Base-by-base conservation (phyloP, 257 asterid species). In the Rhazya stricta region DNA sequence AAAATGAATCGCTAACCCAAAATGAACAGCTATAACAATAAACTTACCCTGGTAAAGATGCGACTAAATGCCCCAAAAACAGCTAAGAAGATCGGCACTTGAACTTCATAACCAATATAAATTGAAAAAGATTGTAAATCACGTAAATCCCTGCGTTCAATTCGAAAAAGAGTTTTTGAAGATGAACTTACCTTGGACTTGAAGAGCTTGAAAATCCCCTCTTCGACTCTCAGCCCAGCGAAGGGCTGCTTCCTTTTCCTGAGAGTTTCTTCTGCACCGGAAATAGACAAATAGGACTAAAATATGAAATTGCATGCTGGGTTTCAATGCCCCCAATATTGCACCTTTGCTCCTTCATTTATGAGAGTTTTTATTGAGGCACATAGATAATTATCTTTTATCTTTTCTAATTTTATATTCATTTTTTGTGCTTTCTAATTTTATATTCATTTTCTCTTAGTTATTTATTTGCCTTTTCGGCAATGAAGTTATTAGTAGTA, bases 101-200 rank as follows among this genome's bases (percentile, higher is more conserved):
- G 39, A 23, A 37, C 19, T 68, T 25, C 15, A 54, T 10, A 21
- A 41, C 39, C 23, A 21, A 56, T 75, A 69, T 18, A 23, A 66
- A 66, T 5, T 37, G 4, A 41, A 36, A 76, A 74, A 67, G n/a
- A 19, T 57, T 53, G 56, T 30, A 37, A 54, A 3, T 25, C 16
- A 37, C 25, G 29, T 36, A 16, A n/a, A 42, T 53, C 21, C 15
- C 41, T 11, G 69, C 23, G 36, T 27, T 57, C 63, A 43, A 76
- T 68, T 69, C 39, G 67, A 19, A 11, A 37, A 70, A 16, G 73
- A 36, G 71, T 66, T 79, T 73, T 10, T 30, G 13, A 56, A 66
- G 32, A 46, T 43, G 77, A 79, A 83, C 84, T 81, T 68, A 78
- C 88, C 89, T 83, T 84, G 80, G 78, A 83, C 85, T 79, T 69